phyloP scores from a whole-genome alignment of 257 asterid species.

The Solanum tacnaense region DNA sequence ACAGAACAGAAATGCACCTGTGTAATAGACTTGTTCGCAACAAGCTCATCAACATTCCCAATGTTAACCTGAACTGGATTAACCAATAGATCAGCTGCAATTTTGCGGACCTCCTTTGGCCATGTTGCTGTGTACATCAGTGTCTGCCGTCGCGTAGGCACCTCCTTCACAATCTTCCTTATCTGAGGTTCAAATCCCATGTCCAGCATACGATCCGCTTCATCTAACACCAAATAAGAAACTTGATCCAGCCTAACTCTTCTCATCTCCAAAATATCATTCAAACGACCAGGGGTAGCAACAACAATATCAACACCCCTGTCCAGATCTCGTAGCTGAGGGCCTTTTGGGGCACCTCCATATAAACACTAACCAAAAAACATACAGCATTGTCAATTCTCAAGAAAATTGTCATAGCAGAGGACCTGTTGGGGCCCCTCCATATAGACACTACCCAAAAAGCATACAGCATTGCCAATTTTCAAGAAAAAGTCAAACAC shows the following conservation, averaged over 20 bases:
- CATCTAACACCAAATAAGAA: conserved; percentile 91
- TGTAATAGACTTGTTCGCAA: conserved; percentile 92
- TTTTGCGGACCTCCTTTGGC: conserved; percentile 98
- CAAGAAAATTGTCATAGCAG: not conserved
- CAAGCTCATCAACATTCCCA: conserved; percentile 87
- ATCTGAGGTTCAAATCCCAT: conserved; percentile 99
- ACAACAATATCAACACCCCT: conserved; percentile 93
- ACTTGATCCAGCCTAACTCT: conserved; percentile 82
- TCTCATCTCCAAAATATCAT: conserved; percentile 92
- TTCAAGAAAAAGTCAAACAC: not conserved
- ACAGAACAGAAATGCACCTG: conserved; percentile 40
- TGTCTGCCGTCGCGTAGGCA: conserved; percentile 84
- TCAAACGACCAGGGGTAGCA: conserved; percentile 97
- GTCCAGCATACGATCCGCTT: conserved; percentile 99
- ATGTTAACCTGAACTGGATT: conserved; percentile 94
- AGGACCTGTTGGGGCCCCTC: conserved; percentile 49
- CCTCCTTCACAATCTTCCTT: conserved; percentile 91
- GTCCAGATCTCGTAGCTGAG: conserved; percentile 71
- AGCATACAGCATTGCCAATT: not conserved
- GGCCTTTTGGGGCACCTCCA: conserved; percentile 99
- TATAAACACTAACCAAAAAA: conserved; percentile 58
- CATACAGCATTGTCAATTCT: not conserved
- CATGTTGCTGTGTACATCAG: conserved; percentile 98
- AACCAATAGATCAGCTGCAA: conserved; percentile 79
- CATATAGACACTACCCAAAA: conserved; percentile 58